A percentile compares a stretch with the other conserved stretches of the same genome.
These are phyloP conservation scores for Zygosaccharomyces sapae DNA, from an alignment of 1,139 yeast species.

Conservation along the genomic window DNA sequence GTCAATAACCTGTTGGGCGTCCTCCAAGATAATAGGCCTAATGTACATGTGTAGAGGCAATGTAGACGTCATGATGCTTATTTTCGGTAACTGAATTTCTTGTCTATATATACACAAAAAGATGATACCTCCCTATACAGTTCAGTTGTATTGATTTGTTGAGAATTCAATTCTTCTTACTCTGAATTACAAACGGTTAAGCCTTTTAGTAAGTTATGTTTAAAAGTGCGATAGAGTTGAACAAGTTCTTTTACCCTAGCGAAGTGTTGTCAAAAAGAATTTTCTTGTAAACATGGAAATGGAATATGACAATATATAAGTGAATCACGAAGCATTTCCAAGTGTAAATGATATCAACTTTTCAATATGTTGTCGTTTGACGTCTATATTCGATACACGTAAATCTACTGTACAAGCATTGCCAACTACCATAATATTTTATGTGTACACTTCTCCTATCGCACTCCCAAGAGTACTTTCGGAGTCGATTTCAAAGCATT, in stretches of 20 bases:
- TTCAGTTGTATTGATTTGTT: no score
- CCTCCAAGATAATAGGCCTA: slow-evolving; percentile 73
- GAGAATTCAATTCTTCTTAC: no score
- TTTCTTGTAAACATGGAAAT: background rate
- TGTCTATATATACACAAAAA: background rate
- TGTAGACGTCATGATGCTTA: slow-evolving; percentile 18
- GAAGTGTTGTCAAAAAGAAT: background rate
- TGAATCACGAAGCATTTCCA: no score
- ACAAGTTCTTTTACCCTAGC: background rate
- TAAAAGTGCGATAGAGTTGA: background rate
- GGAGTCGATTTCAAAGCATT: background rate
- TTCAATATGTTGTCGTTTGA: no score
- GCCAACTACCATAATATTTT: no score
- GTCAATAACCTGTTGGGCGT: slow-evolving; percentile 55
- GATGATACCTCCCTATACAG: background rate
- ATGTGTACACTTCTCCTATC: no score
- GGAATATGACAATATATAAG: no score
- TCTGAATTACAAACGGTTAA: no score
- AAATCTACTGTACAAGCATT: no score
- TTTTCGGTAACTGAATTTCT: background rate
- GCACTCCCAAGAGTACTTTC: no score
- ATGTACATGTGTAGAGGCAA: slow-evolving; percentile 67
- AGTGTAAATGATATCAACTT: no score
- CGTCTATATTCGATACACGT: no score
- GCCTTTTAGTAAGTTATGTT: background rate